Evolutionary conservation across 73 alveolate genomes (phyloP), one percentile per base, ranked within the genome.

Genomic region (Paramecium caudatum): DNA sequence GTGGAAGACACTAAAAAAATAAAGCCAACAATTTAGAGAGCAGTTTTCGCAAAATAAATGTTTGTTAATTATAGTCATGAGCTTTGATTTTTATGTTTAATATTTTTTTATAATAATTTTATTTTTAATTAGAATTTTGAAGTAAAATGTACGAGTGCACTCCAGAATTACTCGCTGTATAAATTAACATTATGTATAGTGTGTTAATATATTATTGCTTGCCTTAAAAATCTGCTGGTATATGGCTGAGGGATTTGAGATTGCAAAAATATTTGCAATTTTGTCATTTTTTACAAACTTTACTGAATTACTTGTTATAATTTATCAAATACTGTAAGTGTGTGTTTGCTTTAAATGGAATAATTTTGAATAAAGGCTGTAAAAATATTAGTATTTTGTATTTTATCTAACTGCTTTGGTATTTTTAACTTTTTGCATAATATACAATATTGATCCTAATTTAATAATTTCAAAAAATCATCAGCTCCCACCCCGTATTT

Each of bases 31-130:
- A 27, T 37, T 17, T 17, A 74, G 43, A 74, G 43, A 21, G 46
- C 21, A 23, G 43, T 41, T 21, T 39, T 21, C 32, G 88, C 69
- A 27, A 74, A 48, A 43, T 37, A 17, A 23, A 45, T 74, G 68
- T 74, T 21, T 74, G 55, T 37, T 19, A 74, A 74, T 34, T 68
- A 68, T 68, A 68, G 30, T 25, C 23, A 55, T 55, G 80, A 55
- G 30, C 30, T 55, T 55, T 55, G 80, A 55, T 27, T 19, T 27
- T 55, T n/a, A n/a, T n/a, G n/a, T n/a, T n/a, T n/a, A n/a, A n/a
- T n/a, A n/a, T n/a, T n/a, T n/a, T n/a, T n/a, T n/a, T n/a, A n/a
- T n/a, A n/a, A n/a, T n/a, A n/a, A n/a, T n/a, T n/a, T n/a, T n/a
- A n/a, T n/a, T n/a, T n/a, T n/a, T n/a, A n/a, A n/a, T n/a, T n/a